These are phyloP conservation scores for Mimosa bimucronata DNA, from an alignment of 306 rosid genomes.

Conservation along the genomic window DNA sequence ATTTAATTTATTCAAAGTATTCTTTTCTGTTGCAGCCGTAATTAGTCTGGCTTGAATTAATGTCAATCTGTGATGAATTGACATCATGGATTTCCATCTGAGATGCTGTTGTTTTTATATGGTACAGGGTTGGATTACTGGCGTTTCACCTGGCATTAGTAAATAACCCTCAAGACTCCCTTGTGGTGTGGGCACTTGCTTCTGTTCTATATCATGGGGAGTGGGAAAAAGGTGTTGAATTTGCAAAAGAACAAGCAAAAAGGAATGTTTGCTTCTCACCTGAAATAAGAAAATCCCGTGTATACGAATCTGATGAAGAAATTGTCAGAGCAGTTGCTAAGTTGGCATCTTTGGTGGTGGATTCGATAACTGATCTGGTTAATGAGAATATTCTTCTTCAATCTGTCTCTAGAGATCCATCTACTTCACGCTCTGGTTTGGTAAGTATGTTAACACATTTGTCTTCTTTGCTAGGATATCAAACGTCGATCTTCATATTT, in stretches of 20 bases:
- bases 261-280: constrained; percentile 56
- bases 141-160: constrained; percentile 81
- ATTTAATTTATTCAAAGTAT: background rate
- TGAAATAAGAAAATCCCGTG: constrained; percentile 60
- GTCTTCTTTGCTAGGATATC: constrained; percentile 26
- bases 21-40: background rate
- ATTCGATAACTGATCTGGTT: constrained; percentile 47
- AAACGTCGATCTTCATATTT: constrained; percentile 14
- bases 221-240: constrained; percentile 70
- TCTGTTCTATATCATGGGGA: constrained; percentile 79
- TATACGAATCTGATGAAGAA: constrained; percentile 57
- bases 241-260: constrained; percentile 61
- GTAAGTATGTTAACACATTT: constrained; percentile 51
- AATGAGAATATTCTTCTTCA: constrained; percentile 43
- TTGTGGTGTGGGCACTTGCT: constrained; percentile 68
- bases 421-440: constrained; percentile 45
- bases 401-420: constrained; percentile 50
- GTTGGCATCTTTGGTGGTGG: constrained; percentile 64
- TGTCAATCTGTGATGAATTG: background rate
- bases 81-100: constrained; percentile 7
- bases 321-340: constrained; percentile 63
- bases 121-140: constrained; percentile 76
- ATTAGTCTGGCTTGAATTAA: background rate
- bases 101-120: constrained; percentile 41
- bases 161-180: constrained; percentile 71